These are phyloP conservation scores for Suillus subluteus DNA, from an alignment of 768 basidiomycete species.

Conservation along the genomic window DNA sequence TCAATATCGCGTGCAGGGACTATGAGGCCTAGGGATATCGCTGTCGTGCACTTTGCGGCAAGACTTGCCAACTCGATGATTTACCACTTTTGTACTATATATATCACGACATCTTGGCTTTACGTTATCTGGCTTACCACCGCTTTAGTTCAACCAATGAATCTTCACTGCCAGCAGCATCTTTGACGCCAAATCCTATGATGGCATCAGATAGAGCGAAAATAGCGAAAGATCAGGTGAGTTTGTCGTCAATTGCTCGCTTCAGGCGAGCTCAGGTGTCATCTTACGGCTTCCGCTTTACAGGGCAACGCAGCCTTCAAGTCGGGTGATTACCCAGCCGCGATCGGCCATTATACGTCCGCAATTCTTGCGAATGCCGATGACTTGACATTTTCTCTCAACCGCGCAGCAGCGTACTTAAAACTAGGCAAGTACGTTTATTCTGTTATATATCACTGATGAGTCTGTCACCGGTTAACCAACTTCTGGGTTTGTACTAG, in stretches of 20 bases:
- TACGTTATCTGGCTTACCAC: neutral
- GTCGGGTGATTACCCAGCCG: conserved; percentile 71
- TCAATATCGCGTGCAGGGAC: neutral
- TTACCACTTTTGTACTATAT: neutral
- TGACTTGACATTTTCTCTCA: conserved; percentile 82
- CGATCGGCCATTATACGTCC: conserved; percentile 85
- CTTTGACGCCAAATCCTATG: conserved; percentile 22
- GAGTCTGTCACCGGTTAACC: neutral
- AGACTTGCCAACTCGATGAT: neutral
- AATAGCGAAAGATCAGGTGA: conserved; percentile 37
- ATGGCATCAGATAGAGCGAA: conserved; percentile 41
- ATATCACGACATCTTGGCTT: neutral
- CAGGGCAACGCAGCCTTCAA: conserved; percentile 92
- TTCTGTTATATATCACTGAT: neutral
- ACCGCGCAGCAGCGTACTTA: conserved; percentile 90
- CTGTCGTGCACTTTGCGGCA: neutral
- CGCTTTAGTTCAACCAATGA: neutral
- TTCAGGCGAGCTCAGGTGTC: neutral
- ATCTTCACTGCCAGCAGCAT: neutral
- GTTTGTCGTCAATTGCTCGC: neutral
- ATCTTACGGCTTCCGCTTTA: neutral
- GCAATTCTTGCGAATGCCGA: conserved; percentile 72
- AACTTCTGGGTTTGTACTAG: conserved; percentile 43
- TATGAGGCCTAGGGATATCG: neutral
- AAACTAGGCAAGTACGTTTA: conserved; percentile 91